Conservation (phyloP, 2,329 filamentous ascomycete genomes). For the Elsinoe fawcettii region DNA sequence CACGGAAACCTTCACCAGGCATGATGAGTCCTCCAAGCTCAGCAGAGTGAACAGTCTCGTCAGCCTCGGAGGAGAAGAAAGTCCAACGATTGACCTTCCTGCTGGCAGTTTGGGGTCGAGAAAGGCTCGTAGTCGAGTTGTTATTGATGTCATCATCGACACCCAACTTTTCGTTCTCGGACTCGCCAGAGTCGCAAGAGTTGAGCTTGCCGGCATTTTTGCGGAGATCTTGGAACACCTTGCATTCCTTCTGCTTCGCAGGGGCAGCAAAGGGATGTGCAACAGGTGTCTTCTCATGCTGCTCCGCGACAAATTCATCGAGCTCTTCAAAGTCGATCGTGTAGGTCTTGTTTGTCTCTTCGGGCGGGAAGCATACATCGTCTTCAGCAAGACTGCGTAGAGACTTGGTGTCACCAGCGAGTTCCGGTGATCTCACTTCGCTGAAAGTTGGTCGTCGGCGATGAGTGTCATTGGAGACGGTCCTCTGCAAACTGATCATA, state of each 20-base stretch:
- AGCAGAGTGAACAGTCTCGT: slow-evolving; percentile 84
- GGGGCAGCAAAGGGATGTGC: slow-evolving; percentile 32
- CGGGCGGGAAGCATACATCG: slow-evolving; percentile 82
- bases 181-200: slow-evolving; percentile 16
- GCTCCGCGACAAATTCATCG: slow-evolving; percentile 75
- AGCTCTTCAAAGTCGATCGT: slow-evolving; percentile 89
- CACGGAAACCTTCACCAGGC: slow-evolving; percentile 80
- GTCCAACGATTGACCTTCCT: slow-evolving; percentile 68
- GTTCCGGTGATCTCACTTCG: slow-evolving; percentile 50
- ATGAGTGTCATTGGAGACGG: slow-evolving; percentile 61
- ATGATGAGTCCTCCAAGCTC: slow-evolving; percentile 83
- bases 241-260: slow-evolving; percentile 24
- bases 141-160: slow-evolving; percentile 41
- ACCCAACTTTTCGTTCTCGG: slow-evolving; percentile 25
- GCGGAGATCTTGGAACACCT: slow-evolving; percentile 14
- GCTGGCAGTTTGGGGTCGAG: slow-evolving; percentile 18
- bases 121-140: slow-evolving; percentile 24
- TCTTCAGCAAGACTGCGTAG: slow-evolving; percentile 66
- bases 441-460: slow-evolving; percentile 53
- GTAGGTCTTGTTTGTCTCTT: slow-evolving; percentile 68
- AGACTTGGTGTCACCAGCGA: slow-evolving; percentile 44
- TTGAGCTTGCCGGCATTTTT: neutral
- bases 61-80: slow-evolving; percentile 92
- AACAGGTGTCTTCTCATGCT: slow-evolving; percentile 40
- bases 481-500: slow-evolving; percentile 57